Evolutionary conservation across 1,284 basidiomycete species (phyloP), one percentile per base, ranked within the genome.

Genomic region (Trichosporon sp.): DNA sequence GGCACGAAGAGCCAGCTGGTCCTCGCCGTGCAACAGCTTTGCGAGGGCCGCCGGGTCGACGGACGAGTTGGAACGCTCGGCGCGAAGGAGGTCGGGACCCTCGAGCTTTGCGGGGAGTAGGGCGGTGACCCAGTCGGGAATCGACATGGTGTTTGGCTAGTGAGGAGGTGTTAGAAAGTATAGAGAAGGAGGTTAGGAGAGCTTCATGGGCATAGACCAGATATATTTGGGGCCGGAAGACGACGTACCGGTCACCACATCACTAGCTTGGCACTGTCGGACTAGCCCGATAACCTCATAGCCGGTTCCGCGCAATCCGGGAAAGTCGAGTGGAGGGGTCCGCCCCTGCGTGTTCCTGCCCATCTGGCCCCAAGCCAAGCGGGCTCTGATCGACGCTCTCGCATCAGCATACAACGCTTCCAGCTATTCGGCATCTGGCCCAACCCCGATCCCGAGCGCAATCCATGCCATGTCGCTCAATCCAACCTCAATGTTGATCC

Each of bases 11-110:
- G 56, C 60, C 10, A 67, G 60, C 40, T 40, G 21, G 11, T 64
- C 62, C 21, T 44, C 59, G 29, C 61, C 62, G 32, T 64, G 44
- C n/a, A 66, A 36, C 9, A 66, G 33, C 16, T 52, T 54, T 25
- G 62, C 59, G 16, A 66, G 46, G 10, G 52, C 57, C 4, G 21
- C 16, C 10, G 65, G 36, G 52, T 63, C 62, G 31, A 66, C 62
- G 13, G 31, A 33, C 32, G 36, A 49, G 25, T 44, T 44, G 9
- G 56, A 21, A 8, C 65, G 65, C 60, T 66, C 65, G 33, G 62
- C 59, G 9, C 46, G 27, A 3, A 66, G 60, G 7, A 61, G 60
- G 14, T 56, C 57, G 1, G 60, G 59, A 11, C 65, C 65, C 14
- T 34, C 36, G n/a, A 60, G 56, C 52, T 60, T 21, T 11, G 36